Evolutionary conservation across 108 stramenopile species (phyloP).

Genomic region (Cylindrotheca fusiformis): DNA sequence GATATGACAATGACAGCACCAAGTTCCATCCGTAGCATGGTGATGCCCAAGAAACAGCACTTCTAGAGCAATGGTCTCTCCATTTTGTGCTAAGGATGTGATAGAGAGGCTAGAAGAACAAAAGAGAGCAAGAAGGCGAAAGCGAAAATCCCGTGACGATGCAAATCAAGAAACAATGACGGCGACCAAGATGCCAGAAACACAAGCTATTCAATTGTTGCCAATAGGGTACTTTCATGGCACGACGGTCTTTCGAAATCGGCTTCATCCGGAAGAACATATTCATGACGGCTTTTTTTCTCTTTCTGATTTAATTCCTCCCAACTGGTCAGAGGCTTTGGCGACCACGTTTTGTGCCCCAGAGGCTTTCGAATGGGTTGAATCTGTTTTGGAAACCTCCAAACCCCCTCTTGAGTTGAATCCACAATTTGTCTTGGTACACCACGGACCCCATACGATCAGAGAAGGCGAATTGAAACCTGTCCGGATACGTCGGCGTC

Average conservation of each 20-base stretch:
- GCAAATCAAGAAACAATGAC: background rate
- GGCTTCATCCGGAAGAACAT: conserved; percentile 1
- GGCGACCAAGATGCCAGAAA: background rate
- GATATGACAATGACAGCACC: no score
- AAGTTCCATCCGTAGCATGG: no score
- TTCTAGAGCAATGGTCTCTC: no score
- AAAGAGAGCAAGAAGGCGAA: no score
- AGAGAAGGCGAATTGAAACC: background rate
- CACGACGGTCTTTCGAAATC: conserved; percentile 8
- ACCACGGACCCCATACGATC: background rate
- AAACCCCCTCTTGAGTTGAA: background rate
- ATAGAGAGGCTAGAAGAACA: no score
- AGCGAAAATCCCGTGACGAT: background rate
- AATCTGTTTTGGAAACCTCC: background rate
- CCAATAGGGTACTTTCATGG: conserved; percentile 15
- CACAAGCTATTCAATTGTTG: background rate
- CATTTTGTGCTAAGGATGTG: no score
- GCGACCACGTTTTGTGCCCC: conserved; percentile 1
- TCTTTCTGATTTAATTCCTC: conserved; percentile 3
- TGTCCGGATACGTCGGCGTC: background rate
- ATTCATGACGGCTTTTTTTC: conserved; percentile 5
- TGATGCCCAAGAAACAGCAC: no score
- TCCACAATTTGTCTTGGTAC: background rate
- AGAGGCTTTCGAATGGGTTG: background rate
- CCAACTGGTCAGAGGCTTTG: background rate